A percentile compares a stretch with the other conserved stretches of the same genome.
Evolutionary conservation across 495 filamentous ascomycete species (phyloP).

Genomic region (Trichoderma virens): DNA sequence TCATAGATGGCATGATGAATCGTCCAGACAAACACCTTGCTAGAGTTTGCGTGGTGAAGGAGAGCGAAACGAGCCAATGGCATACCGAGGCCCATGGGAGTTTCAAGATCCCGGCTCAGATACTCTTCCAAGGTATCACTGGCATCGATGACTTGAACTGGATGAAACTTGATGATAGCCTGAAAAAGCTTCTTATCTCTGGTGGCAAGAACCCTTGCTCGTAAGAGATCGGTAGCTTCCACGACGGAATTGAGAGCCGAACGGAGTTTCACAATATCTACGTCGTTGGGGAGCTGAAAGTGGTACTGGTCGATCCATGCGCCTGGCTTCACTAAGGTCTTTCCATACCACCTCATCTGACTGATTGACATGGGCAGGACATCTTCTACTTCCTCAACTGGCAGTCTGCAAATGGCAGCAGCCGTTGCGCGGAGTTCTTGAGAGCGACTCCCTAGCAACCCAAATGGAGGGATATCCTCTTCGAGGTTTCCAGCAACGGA

Average conservation of each 20-base stretch:
- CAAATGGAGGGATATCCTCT: not conserved
- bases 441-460: not conserved
- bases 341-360: not conserved
- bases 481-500: not conserved
- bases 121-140: not conserved
- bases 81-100: not conserved
- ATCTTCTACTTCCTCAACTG: not conserved
- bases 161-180: not conserved
- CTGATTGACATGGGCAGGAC: not conserved
- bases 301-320: not conserved
- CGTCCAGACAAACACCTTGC: slow-evolving; percentile 19
- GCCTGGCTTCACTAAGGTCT: not conserved
- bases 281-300: not conserved
- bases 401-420: not conserved
- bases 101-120: not conserved
- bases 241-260: not conserved
- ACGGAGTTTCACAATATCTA: not conserved
- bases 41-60: not conserved
- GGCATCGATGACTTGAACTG: not conserved
- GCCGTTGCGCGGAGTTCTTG: not conserved
- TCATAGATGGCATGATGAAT: slow-evolving; percentile 15
- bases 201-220: not conserved
- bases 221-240: not conserved
- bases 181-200: not conserved
- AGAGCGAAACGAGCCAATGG: not conserved